Conservation (phyloP, 208 protist species). For the Leishmania mexicana region DNA sequence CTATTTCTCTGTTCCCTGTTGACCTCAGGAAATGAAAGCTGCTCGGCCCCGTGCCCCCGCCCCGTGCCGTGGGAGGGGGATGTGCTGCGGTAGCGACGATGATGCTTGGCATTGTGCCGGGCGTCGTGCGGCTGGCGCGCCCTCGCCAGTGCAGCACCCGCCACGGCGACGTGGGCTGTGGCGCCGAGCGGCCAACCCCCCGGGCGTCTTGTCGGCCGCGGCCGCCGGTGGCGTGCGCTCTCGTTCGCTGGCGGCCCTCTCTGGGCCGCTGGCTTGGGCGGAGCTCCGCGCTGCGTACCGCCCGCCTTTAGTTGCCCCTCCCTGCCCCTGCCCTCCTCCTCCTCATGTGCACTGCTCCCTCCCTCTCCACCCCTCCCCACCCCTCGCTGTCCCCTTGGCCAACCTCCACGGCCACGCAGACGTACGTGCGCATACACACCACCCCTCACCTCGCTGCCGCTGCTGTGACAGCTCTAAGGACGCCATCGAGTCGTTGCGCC, state of each 20-base stretch:
- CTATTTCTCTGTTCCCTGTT: no score
- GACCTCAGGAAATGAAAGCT: no score
- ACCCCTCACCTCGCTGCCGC: background rate
- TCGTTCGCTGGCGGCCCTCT: no score
- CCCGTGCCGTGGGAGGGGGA: no score
- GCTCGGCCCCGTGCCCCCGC: no score
- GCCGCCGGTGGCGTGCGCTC: background rate
- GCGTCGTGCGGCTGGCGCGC: background rate
- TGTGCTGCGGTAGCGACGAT: background rate
- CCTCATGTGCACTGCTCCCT: background rate
- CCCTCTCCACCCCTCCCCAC: background rate
- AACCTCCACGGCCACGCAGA: background rate
- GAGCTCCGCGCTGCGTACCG: background rate
- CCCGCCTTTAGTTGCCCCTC: background rate
- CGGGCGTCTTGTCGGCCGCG: no score
- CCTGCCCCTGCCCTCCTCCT: background rate
- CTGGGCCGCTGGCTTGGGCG: background rate
- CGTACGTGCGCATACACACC: background rate
- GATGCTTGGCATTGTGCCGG: background rate
- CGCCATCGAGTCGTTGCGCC: background rate
- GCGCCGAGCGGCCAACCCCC: no score
- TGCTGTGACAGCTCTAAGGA: background rate
- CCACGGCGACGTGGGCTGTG: no score
- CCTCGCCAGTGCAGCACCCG: no score
- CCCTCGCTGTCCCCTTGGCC: background rate